Conservation (phyloP, 2,329 filamentous ascomycete species). For the Cytospora mali region DNA sequence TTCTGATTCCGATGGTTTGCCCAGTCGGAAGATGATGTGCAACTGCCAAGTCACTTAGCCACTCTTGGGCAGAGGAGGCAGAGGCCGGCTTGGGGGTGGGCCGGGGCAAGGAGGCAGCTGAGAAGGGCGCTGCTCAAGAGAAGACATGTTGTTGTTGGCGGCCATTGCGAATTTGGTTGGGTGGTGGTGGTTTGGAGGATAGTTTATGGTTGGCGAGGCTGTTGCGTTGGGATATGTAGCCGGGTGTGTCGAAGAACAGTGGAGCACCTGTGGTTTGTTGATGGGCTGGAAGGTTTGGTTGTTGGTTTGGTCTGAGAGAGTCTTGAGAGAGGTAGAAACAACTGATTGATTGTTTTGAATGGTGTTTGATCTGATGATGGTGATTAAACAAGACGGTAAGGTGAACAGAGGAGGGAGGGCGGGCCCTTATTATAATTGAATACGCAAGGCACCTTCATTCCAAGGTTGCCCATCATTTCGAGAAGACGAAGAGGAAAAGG, state of each 20-base stretch:
- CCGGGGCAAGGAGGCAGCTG: constrained; percentile 69
- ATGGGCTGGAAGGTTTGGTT: constrained; percentile 5
- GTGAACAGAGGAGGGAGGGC: constrained; percentile 14
- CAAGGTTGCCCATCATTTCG: constrained; percentile 23
- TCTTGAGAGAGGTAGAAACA: constrained; percentile 16
- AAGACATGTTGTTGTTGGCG: constrained; percentile 28
- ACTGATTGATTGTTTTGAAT: constrained; percentile 17
- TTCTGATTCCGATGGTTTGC: constrained; percentile 10
- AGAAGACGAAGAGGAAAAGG: constrained; percentile 23
- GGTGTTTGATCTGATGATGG: constrained; percentile 22
- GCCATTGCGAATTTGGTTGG: constrained; percentile 24
- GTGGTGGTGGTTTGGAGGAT: background rate
- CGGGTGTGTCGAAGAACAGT: constrained; percentile 14
- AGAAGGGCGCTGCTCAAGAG: constrained; percentile 56
- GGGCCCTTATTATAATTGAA: constrained; percentile 22
- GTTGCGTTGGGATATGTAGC: constrained; percentile 5
- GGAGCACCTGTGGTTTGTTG: constrained; percentile 10
- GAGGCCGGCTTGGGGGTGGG: constrained; percentile 65
- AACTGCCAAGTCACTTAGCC: constrained; percentile 43
- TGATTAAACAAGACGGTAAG: background rate
- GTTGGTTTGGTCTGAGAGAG: constrained; percentile 7
- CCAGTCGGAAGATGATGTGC: background rate
- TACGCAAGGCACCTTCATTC: constrained; percentile 6
- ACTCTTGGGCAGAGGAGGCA: constrained; percentile 66
- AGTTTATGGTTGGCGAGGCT: constrained; percentile 21